Conservation (phyloP, 2,329 filamentous ascomycete species). For the Fusarium musae region DNA sequence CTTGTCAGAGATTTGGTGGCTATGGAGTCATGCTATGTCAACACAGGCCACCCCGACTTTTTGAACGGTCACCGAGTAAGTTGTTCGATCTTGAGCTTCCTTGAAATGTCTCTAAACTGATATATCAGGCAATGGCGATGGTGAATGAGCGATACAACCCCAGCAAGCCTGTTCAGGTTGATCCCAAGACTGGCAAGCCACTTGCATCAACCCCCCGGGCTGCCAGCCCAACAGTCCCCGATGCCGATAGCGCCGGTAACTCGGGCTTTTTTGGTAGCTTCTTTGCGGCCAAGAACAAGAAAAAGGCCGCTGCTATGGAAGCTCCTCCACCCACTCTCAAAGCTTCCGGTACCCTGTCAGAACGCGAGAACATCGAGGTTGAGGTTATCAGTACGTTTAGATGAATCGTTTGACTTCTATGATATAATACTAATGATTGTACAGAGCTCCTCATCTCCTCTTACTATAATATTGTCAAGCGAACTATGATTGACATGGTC, state of each 20-base stretch:
- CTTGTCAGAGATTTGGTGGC: constrained; percentile 90
- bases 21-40: constrained; percentile 98
- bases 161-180: constrained; percentile 89
- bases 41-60: constrained; percentile 98
- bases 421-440: constrained; percentile 20
- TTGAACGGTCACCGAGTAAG: constrained; percentile 89
- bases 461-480: constrained; percentile 97
- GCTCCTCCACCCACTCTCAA: constrained; percentile 91
- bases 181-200: constrained; percentile 98
- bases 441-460: constrained; percentile 92
- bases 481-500: constrained; percentile 99
- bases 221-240: constrained; percentile 75
- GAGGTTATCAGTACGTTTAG: constrained; percentile 90
- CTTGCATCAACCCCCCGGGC: constrained; percentile 77
- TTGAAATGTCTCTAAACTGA: constrained; percentile 8
- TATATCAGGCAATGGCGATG: constrained; percentile 89
- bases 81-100: constrained; percentile 20
- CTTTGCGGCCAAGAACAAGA: constrained; percentile 99
- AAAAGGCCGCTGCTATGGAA: constrained; percentile 99
- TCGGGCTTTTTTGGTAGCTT: constrained; percentile 97
- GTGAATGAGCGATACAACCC: constrained; percentile 91
- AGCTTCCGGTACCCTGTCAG: constrained; percentile 90
- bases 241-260: constrained; percentile 64
- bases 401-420: not conserved
- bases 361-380: constrained; percentile 94